Evolutionary conservation across 2,329 filamentous ascomycete genomes (phyloP).

Genomic region (Ascochyta lentis): DNA sequence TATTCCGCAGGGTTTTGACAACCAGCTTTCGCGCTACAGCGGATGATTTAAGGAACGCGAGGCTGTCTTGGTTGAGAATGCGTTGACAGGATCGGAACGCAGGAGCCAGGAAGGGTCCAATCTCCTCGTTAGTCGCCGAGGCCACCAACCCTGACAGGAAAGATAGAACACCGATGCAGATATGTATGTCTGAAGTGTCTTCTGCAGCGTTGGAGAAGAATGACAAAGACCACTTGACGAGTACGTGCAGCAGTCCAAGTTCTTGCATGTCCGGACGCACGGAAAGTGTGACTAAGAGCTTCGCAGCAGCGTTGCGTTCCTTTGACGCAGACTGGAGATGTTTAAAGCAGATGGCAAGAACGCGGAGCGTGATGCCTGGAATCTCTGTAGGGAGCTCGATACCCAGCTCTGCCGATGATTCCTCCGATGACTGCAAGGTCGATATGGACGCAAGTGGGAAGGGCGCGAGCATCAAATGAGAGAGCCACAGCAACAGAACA

Average conservation of each 20-base stretch:
- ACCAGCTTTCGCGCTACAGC: slow-evolving; percentile 81
- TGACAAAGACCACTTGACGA: slow-evolving; percentile 74
- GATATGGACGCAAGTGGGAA: slow-evolving; percentile 92
- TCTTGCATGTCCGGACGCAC: slow-evolving; percentile 87
- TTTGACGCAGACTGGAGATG: slow-evolving; percentile 81
- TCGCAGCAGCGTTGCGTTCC: slow-evolving; percentile 86
- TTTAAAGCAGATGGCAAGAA: slow-evolving; percentile 73
- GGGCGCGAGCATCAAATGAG: slow-evolving; percentile 67
- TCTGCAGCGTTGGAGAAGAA: slow-evolving; percentile 60
- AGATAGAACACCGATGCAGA: slow-evolving; percentile 77
- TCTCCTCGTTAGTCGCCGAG: slow-evolving; percentile 75
- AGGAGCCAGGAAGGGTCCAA: slow-evolving; percentile 68
- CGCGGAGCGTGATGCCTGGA: slow-evolving; percentile 72
- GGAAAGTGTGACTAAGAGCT: slow-evolving; percentile 79
- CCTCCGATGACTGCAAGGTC: slow-evolving; percentile 42
- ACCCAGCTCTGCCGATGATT: slow-evolving; percentile 44
- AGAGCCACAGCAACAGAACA: slow-evolving; percentile 81
- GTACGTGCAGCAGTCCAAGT: slow-evolving; percentile 69
- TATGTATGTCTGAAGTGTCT: slow-evolving; percentile 66
- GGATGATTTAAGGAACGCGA: slow-evolving; percentile 69
- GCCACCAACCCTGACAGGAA: slow-evolving; percentile 78
- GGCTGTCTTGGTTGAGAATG: slow-evolving; percentile 61
- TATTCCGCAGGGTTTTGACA: slow-evolving; percentile 82
- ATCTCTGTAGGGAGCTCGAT: slow-evolving; percentile 65
- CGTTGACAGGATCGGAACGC: slow-evolving; percentile 72